Evolutionary conservation across 371 early-diverging fungal genomes (phyloP).

Genomic region (Mortierella sp.): DNA sequence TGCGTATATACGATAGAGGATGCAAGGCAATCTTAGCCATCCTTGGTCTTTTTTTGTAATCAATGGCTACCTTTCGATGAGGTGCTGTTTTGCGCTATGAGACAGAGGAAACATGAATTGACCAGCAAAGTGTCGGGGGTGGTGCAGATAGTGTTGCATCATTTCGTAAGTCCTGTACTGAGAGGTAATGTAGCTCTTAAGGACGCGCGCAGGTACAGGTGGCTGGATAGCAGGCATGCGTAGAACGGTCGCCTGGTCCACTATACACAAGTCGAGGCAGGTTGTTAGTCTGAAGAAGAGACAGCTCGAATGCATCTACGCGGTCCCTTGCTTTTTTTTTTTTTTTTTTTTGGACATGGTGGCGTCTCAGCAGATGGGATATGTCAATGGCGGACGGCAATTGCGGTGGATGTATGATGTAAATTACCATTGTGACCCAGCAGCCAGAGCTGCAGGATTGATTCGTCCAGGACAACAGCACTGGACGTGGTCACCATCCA

Average conservation of each 20-base stretch:
- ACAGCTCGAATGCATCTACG: too few species aligned
- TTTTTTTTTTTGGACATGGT: too few species aligned
- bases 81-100: constrained; percentile 48
- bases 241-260: constrained; percentile 44
- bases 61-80: constrained; percentile 53
- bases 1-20: too few species aligned
- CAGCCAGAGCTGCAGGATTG: constrained; percentile 51
- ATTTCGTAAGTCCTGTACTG: constrained; percentile 56
- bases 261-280: constrained; percentile 10
- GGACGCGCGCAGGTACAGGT: constrained; percentile 42
- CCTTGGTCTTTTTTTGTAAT: not conserved
- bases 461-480: constrained; percentile 54
- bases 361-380: too few species aligned
- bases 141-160: constrained; percentile 58
- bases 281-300: not conserved
- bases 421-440: constrained; percentile 50
- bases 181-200: constrained; percentile 51
- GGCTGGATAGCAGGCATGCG: constrained; percentile 43
- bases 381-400: too few species aligned
- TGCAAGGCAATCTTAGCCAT: too few species aligned
- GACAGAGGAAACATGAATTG: constrained; percentile 56
- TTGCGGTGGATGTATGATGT: too few species aligned
- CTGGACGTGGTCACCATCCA: constrained; percentile 56
- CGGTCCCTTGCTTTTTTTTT: too few species aligned
- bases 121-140: constrained; percentile 55